phyloP scores from a whole-genome alignment of 2,329 filamentous ascomycete genomes.

The Colletotrichum salicis region DNA sequence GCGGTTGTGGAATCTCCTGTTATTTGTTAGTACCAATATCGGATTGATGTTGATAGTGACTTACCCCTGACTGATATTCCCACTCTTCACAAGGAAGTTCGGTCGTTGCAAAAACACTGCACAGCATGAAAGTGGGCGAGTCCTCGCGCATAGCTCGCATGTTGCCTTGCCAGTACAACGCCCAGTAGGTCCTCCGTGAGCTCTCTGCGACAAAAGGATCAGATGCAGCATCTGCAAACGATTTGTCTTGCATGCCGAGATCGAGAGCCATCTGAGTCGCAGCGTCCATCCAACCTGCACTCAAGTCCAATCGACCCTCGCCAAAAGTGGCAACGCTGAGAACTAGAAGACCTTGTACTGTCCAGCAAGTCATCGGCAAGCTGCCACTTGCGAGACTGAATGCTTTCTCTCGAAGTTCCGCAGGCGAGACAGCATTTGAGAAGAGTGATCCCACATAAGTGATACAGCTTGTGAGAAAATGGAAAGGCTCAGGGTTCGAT shows the following conservation, averaged over 20 bases:
- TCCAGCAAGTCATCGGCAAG: constrained; percentile 46
- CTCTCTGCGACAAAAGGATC: constrained; percentile 51
- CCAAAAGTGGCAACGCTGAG: constrained; percentile 45
- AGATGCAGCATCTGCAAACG: constrained; percentile 45
- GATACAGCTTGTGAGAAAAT: constrained; percentile 47
- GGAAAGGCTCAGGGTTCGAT: constrained; percentile 19
- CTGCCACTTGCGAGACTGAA: constrained; percentile 45
- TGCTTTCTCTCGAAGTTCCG: constrained; percentile 45
- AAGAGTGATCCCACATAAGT: constrained; percentile 53
- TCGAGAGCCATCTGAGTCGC: constrained; percentile 45
- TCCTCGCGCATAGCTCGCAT: constrained; percentile 38
- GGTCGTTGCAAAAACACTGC: constrained; percentile 44
- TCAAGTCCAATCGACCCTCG: constrained; percentile 43
- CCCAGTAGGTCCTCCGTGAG: constrained; percentile 54
- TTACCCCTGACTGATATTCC: constrained; percentile 52
- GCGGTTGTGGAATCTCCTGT: constrained; percentile 46
- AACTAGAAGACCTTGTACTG: constrained; percentile 47
- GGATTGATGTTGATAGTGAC: background rate
- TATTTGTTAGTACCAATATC: constrained; percentile 25
- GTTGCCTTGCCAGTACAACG: constrained; percentile 46
- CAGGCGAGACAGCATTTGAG: constrained; percentile 42
- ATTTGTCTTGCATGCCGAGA: constrained; percentile 46
- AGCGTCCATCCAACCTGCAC: constrained; percentile 42
- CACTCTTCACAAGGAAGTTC: constrained; percentile 54
- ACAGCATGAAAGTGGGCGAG: constrained; percentile 41